These are phyloP conservation scores for Lipomyces starkeyi DNA, from an alignment of 805 yeast species.

Conservation along the genomic window DNA sequence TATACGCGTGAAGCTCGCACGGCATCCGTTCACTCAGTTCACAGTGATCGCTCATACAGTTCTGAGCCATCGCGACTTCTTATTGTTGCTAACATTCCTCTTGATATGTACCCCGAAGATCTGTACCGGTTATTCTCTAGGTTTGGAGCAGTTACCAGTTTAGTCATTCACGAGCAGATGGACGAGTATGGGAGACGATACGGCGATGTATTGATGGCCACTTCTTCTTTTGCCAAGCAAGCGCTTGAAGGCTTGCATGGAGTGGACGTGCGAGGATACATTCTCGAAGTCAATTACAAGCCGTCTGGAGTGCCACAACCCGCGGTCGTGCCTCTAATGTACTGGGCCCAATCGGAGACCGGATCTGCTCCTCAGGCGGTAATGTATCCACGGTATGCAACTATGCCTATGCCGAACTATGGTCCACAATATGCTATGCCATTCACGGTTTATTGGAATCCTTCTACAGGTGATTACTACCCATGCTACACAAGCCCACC, in stretches of 20 bases:
- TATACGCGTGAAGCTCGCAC: not conserved
- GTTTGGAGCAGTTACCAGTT: constrained; percentile 21
- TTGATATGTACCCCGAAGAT: constrained; percentile 27
- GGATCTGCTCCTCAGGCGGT: constrained; percentile 2
- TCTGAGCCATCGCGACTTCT: constrained; percentile 18
- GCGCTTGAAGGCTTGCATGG: constrained; percentile 5
- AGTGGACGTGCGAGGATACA: constrained; percentile 14
- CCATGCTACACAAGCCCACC: not conserved
- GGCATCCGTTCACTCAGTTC: constrained; percentile 4
- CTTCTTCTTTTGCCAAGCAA: constrained; percentile 14
- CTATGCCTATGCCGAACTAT: constrained; percentile 4
- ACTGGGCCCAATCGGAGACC: constrained; percentile 1
- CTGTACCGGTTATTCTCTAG: constrained; percentile 23
- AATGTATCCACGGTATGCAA: constrained; percentile 9
- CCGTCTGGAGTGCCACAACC: not conserved
- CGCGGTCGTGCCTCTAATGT: constrained; percentile 1
- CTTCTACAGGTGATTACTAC: constrained; percentile 1
- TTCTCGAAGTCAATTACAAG: constrained; percentile 2
- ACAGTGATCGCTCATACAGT: constrained; percentile 1
- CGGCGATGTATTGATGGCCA: constrained; percentile 31
- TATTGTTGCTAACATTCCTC: constrained; percentile 24
- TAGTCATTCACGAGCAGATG: constrained; percentile 24
- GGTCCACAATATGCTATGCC: constrained; percentile 4
- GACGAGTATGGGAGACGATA: constrained; percentile 26
- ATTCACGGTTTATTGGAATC: not conserved